Percentiles rank a stretch among this genome's conserved stretches.
phyloP scores from a whole-genome alignment of 176 grass and related monocot species.

The Juncus inflexus region DNA sequence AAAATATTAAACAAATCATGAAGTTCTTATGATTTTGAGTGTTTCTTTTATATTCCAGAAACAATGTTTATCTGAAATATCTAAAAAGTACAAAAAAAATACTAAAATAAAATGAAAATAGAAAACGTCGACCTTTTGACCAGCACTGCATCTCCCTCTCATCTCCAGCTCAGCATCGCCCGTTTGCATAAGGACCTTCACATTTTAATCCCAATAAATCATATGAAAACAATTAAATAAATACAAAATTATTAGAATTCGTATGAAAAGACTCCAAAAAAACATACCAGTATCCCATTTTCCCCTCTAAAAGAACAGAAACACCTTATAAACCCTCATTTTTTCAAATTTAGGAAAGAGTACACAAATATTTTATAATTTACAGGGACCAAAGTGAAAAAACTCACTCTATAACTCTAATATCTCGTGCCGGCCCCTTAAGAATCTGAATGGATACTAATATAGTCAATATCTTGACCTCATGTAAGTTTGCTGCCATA shows the following conservation, averaged over 20 bases:
- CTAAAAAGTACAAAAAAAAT: no score
- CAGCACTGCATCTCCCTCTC: constrained; percentile 94
- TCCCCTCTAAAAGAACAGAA: no score
- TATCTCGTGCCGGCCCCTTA: constrained; percentile 86
- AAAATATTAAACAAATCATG: no score
- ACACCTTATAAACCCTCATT: not conserved
- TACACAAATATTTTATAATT: not conserved
- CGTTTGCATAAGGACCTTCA: constrained; percentile 94
- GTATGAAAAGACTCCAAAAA: not conserved
- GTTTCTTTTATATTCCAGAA: no score
- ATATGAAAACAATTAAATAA: constrained; percentile 18
- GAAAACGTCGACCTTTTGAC: constrained; percentile 75
- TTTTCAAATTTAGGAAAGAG: no score
- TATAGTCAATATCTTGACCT: constrained; percentile 95
- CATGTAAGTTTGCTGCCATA: constrained; percentile 98
- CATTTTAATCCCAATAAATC: constrained; percentile 9
- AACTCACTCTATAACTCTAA: constrained; percentile 88
- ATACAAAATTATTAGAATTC: not conserved
- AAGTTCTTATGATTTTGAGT: no score
- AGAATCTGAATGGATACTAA: constrained; percentile 90
- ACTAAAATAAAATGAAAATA: constrained; percentile 8
- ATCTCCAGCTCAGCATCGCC: constrained; percentile 96
- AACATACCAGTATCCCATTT: no score
- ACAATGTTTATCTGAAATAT: no score
- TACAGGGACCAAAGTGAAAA: constrained; percentile 1